These are phyloP conservation scores for Zhuliangozyma parablackwelliae DNA, from an alignment of 1,139 yeast genomes.

Conservation along the genomic window DNA sequence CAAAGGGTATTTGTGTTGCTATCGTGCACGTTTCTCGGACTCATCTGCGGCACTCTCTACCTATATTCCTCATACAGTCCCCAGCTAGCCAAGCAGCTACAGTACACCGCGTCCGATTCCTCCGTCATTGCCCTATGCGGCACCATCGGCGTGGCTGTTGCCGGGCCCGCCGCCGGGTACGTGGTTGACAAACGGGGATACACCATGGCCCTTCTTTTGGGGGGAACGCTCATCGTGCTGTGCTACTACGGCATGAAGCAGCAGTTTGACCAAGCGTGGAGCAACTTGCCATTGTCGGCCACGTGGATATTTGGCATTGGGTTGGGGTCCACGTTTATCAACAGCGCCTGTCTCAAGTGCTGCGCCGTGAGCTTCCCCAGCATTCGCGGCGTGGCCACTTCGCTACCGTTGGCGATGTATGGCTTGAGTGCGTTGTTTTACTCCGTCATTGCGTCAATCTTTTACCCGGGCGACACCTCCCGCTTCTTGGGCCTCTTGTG, in stretches of 20 bases:
- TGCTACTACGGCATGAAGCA: slow-evolving; percentile 47
- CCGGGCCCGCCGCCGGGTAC: slow-evolving; percentile 56
- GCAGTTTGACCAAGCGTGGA: slow-evolving; percentile 35
- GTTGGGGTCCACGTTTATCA: slow-evolving; percentile 51
- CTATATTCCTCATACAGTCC: slow-evolving; percentile 62
- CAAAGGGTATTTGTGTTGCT: slow-evolving; percentile 34
- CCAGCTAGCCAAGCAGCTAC: slow-evolving; percentile 51
- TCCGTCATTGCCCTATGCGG: slow-evolving; percentile 57
- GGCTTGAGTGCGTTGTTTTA: slow-evolving; percentile 58
- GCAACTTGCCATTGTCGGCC: slow-evolving; percentile 32
- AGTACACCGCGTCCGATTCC: slow-evolving; percentile 51
- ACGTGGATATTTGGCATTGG: slow-evolving; percentile 43
- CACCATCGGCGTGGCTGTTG: slow-evolving; percentile 52
- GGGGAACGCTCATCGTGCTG: slow-evolving; percentile 36
- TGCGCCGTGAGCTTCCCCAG: slow-evolving; percentile 55
- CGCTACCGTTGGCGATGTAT: slow-evolving; percentile 55
- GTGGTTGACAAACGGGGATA: slow-evolving; percentile 56
- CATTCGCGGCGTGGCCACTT: slow-evolving; percentile 55
- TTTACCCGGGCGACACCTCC: slow-evolving; percentile 50
- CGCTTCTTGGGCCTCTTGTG: slow-evolving; percentile 46
- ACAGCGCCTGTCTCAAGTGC: slow-evolving; percentile 52
- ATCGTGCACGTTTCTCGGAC: slow-evolving; percentile 47
- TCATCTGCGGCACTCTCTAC: slow-evolving; percentile 60
- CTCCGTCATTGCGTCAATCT: slow-evolving; percentile 43
- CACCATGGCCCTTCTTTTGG: slow-evolving; percentile 37